Conservation (phyloP, 176 grass and related monocot species). For the Alopecurus myosuroides region DNA sequence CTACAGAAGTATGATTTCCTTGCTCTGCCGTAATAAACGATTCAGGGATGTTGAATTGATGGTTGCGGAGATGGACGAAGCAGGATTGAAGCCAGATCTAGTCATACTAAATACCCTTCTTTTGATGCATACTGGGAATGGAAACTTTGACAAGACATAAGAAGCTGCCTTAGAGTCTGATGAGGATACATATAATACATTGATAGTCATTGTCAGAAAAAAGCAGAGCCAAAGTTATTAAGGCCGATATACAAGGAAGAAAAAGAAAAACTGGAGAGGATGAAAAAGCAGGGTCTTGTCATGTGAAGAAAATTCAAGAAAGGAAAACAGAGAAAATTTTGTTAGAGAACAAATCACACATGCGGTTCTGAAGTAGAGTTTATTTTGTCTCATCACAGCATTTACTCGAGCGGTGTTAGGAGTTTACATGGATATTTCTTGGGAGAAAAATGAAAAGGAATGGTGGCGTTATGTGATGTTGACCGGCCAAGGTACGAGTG, state of each 20-base stretch:
- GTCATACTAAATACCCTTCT: too few relatives aligned
- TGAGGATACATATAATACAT: constrained; percentile 83
- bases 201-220: constrained; percentile 84
- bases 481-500: too few relatives aligned
- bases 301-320: constrained; percentile 39
- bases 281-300: constrained; percentile 55
- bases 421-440: too few relatives aligned
- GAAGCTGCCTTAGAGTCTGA: constrained; percentile 62
- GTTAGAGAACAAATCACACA: constrained; percentile 49
- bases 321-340: constrained; percentile 45
- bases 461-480: too few relatives aligned
- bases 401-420: too few relatives aligned
- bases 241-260: too few relatives aligned
- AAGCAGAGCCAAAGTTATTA: constrained; percentile 63
- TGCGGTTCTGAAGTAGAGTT: constrained; percentile 25
- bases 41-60: constrained; percentile 82
- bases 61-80: constrained; percentile 66
- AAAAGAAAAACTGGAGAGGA: constrained; percentile 76
- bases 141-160: constrained; percentile 64
- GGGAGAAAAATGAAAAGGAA: too few relatives aligned
- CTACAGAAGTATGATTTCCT: constrained; percentile 72
- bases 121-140: too few relatives aligned
- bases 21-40: constrained; percentile 67
- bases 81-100: constrained; percentile 75
- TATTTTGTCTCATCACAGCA: not conserved